These are phyloP conservation scores for Daldinia loculata DNA, from an alignment of 495 filamentous ascomycete genomes.

Conservation along the genomic window DNA sequence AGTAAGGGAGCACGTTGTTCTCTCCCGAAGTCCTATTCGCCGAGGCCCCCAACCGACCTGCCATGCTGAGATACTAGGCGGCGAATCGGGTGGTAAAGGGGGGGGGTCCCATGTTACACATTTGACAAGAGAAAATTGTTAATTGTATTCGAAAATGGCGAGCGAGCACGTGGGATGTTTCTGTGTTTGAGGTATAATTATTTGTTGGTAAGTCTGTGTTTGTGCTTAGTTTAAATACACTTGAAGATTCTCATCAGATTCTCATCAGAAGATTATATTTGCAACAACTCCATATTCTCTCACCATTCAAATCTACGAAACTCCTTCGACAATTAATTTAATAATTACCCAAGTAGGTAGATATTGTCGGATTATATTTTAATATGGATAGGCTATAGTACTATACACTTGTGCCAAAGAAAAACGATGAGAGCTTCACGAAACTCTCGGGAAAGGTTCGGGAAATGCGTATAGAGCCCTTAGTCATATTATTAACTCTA, in stretches of 20 bases:
- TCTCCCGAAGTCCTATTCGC: constrained; percentile 26
- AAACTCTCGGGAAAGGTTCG: too few relatives aligned
- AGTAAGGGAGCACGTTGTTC: constrained; percentile 25
- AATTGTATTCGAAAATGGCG: constrained; percentile 10
- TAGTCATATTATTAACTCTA: too few relatives aligned
- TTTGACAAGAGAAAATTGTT: neutral
- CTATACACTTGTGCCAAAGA: too few relatives aligned
- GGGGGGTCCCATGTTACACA: neutral
- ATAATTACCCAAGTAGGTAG: neutral
- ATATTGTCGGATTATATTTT: neutral
- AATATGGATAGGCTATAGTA: too few relatives aligned
- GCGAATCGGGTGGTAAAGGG: constrained; percentile 14
- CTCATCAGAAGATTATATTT: too few relatives aligned
- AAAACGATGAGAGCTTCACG: too few relatives aligned
- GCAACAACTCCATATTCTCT: too few relatives aligned
- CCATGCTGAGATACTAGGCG: constrained; percentile 18
- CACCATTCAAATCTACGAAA: neutral
- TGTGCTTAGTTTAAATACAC: too few relatives aligned
- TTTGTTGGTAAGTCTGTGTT: neutral
- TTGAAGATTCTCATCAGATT: too few relatives aligned
- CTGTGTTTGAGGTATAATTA: neutral
- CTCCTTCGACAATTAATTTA: neutral
- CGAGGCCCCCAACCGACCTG: neutral
- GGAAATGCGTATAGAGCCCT: too few relatives aligned
- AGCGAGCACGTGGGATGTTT: constrained; percentile 25